phyloP scores from a whole-genome alignment of 768 basidiomycete genomes.

The Phaffia tasmanica region DNA sequence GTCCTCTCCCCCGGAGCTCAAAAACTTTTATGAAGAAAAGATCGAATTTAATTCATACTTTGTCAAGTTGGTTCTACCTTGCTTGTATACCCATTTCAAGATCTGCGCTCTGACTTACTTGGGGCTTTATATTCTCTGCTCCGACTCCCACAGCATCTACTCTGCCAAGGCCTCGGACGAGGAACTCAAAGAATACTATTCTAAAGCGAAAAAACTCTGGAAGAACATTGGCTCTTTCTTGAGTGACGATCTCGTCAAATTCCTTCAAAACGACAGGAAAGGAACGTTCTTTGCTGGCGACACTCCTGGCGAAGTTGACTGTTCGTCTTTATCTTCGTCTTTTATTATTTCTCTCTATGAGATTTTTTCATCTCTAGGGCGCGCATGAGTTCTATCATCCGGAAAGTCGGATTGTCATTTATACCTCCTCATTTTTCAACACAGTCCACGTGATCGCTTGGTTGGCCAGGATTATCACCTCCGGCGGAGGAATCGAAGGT shows the following conservation, averaged over 20 bases:
- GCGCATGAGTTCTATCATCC: not conserved
- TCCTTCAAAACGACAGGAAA: constrained; percentile 39
- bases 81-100: not conserved
- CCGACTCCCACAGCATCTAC: constrained; percentile 11
- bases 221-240: constrained; percentile 30
- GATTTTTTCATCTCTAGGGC: not conserved
- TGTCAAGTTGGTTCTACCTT: not conserved
- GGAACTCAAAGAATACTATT: constrained; percentile 8
- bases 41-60: constrained; percentile 15
- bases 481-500: constrained; percentile 15
- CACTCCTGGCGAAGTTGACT: constrained; percentile 19
- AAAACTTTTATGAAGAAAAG: constrained; percentile 20
- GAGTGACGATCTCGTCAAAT: constrained; percentile 44
- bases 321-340: constrained; percentile 3
- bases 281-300: constrained; percentile 9
- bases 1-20: constrained; percentile 12
- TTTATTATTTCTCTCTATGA: not conserved
- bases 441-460: constrained; percentile 24
- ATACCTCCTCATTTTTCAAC: not conserved
- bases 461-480: constrained; percentile 18
- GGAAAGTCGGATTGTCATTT: no score
- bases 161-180: not conserved
- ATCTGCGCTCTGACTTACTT: not conserved
- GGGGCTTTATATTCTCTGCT: not conserved
- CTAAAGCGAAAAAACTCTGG: constrained; percentile 12